phyloP scores from a whole-genome alignment of 495 filamentous ascomycete genomes.

The Cenococcum geophilum region DNA sequence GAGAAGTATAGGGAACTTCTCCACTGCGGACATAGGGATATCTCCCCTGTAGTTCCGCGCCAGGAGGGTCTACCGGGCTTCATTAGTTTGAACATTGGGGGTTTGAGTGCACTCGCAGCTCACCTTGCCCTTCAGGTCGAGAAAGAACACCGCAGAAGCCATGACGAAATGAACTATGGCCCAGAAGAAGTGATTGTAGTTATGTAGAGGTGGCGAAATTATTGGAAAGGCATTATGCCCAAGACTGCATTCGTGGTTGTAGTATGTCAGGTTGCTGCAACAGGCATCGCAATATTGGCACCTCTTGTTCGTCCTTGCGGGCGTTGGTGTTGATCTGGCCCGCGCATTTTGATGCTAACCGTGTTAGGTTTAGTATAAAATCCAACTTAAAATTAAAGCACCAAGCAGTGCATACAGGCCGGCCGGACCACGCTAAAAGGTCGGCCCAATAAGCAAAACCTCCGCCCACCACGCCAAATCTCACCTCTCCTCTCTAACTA shows the following conservation, averaged over 20 bases:
- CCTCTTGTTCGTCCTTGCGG: too few species aligned
- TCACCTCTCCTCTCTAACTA: too few species aligned
- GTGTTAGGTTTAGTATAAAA: too few species aligned
- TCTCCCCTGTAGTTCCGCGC: conserved; percentile 98
- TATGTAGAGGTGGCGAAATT: background rate
- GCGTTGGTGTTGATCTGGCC: too few species aligned
- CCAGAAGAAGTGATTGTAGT: background rate
- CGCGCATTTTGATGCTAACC: too few species aligned
- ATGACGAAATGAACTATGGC: conserved; percentile 45
- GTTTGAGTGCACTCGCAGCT: conserved; percentile 22
- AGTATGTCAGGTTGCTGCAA: too few species aligned
- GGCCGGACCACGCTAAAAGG: too few species aligned
- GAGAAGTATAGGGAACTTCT: conserved; percentile 95
- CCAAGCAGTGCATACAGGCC: too few species aligned
- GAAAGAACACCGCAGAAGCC: conserved; percentile 98
- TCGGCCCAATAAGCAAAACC: too few species aligned
- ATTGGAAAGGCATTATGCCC: background rate
- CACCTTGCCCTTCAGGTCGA: conserved; percentile 99
- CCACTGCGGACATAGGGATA: conserved; percentile 98
- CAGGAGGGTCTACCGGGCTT: conserved; percentile 71
- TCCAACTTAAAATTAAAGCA: too few species aligned
- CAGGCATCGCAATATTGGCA: too few species aligned
- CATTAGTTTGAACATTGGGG: conserved; percentile 15
- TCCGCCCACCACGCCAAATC: too few species aligned
- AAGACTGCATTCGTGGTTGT: background rate